Evolutionary conservation across 129 eudicot genomes (phyloP).

Genomic region (Solidago caesia): DNA sequence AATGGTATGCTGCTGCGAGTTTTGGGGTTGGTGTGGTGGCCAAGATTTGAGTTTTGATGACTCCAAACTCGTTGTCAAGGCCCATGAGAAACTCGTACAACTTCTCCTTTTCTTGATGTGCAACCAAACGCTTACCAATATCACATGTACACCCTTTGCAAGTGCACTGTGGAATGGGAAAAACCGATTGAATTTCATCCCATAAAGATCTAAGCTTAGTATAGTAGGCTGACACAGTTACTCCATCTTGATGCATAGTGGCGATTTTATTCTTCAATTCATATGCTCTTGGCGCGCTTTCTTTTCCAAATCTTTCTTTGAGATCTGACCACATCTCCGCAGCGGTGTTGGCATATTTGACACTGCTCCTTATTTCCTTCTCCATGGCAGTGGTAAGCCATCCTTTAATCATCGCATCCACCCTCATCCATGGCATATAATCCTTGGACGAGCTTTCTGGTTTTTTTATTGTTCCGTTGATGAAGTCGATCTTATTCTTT

Average conservation of each 20-base stretch:
- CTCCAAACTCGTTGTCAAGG: neutral
- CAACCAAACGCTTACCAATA: neutral
- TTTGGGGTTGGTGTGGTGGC: neutral
- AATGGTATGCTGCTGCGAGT: neutral
- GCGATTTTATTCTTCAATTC: neutral
- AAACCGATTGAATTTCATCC: neutral
- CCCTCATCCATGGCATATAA: neutral
- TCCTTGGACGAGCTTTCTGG: neutral
- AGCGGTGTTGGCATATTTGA: neutral
- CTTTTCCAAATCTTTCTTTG: neutral
- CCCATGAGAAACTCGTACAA: neutral
- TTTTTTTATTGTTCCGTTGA: neutral
- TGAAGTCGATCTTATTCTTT: neutral
- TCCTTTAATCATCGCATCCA: neutral
- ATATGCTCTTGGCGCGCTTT: neutral
- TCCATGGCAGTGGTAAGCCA: constrained; percentile 3
- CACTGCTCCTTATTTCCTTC: neutral
- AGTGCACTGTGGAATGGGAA: neutral
- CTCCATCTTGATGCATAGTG: neutral
- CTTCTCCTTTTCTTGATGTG: neutral
- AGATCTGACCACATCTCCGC: neutral
- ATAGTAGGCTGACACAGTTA: neutral
- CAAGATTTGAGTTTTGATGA: neutral
- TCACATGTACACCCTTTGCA: neutral
- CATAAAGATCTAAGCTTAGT: neutral